Base-by-base conservation (phyloP, 805 yeast species). In the Zygosaccharomyces rouxii region DNA sequence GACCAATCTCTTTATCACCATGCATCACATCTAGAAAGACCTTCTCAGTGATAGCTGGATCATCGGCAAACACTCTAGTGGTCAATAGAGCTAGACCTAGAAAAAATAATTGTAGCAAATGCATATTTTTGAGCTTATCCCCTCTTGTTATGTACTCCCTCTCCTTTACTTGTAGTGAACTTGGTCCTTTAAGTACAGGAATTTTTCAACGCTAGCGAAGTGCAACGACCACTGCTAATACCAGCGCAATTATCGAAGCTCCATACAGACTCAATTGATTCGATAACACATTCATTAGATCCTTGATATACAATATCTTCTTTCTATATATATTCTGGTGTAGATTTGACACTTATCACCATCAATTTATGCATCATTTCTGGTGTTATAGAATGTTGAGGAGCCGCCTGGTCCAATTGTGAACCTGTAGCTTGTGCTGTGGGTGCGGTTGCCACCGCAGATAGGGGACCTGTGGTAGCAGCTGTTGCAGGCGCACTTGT, bases 1-100 rank as follows among this genome's bases (percentile, higher is more conserved):
- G 79, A 41, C 98, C 98, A 40, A 90, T 71, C 4, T 72, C 60
- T 66, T 82, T 72, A 46, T 80, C 94, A 51, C 89, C 97, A 65
- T 88, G 90, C 57, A 80, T 75, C 55, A 90, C 73, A 65, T 92
- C 97, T 60, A 90, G 89, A 72, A 74, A 92, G 29, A 92, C 96
- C 70, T 81, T 82, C 65, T 81, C 78, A 51, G 96, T 88, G 66
- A 88, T 54, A 31, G 56, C 56, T 9, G 74, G 68, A 33, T 63
- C 69, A 35, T 59, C 54, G 19, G 58, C 58, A n/a, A 46, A 49
- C 19, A 55, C 61, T 22, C 38, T 47, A 16, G 53, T 41, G 16
- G 48, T 35, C 22, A 49, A 49, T 14, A 57, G 35, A 13, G 53
- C 54, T 11, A 57, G 21, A 16, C 51, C 45, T 37, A 56, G 31